Evolutionary conservation across 768 basidiomycete species (phyloP).

Genomic region (Lactarius hatsudake): DNA sequence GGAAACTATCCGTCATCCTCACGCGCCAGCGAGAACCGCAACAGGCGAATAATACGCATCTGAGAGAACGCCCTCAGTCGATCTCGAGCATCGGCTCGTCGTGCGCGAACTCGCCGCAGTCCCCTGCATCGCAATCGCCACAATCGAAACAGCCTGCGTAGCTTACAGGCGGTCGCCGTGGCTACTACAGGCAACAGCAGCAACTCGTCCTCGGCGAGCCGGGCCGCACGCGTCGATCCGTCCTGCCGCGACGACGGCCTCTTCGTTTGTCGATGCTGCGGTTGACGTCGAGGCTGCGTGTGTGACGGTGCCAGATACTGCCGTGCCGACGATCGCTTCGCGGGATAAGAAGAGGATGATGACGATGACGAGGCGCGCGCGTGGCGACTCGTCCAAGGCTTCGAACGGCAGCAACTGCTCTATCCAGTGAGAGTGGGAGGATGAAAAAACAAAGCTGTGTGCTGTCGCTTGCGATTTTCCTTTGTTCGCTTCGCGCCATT

Average conservation of each 20-base stretch:
- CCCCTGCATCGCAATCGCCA: conserved; percentile 30
- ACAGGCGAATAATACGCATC: conserved; percentile 34
- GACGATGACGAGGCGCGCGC: conserved; percentile 15
- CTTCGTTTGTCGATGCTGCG: too few relatives aligned
- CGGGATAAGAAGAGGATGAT: conserved; percentile 9
- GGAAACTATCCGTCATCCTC: conserved; percentile 39
- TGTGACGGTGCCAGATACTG: background rate
- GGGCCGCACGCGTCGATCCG: conserved; percentile 22
- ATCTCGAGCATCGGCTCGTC: conserved; percentile 49
- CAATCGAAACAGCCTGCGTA: conserved; percentile 54
- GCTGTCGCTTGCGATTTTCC: background rate
- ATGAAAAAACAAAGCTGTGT: background rate
- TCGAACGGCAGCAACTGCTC: conserved; percentile 12
- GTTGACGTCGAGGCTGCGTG: background rate
- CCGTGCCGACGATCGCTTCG: background rate
- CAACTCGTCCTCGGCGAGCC: conserved; percentile 31
- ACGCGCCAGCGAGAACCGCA: conserved; percentile 33
- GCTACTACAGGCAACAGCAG: background rate
- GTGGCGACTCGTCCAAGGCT: conserved; percentile 12
- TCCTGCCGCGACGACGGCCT: background rate
- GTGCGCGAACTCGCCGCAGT: conserved; percentile 39
- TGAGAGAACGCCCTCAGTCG: conserved; percentile 49
- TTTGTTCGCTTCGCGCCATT: background rate
- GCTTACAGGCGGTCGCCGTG: conserved; percentile 48
- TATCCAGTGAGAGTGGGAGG: conserved; percentile 5